Percentiles rank a stretch among this genome's conserved stretches.
phyloP scores from a whole-genome alignment of 2,329 filamentous ascomycete species.

The Trichoderma gracile region DNA sequence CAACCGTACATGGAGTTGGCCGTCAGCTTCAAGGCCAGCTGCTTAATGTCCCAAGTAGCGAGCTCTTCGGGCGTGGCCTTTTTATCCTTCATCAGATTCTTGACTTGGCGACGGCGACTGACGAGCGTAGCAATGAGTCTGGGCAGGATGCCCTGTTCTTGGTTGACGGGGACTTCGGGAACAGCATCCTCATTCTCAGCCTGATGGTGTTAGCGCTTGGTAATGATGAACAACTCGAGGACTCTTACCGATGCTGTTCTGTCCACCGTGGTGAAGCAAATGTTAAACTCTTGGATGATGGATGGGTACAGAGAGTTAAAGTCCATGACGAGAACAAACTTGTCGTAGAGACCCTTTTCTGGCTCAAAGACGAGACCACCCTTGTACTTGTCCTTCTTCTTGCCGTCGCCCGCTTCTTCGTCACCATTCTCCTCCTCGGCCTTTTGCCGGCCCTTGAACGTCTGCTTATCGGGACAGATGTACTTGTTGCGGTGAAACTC shows the following conservation, averaged over 20 bases:
- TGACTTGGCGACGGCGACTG: constrained; percentile 84
- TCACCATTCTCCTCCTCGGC: constrained; percentile 68
- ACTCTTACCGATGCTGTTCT: constrained; percentile 66
- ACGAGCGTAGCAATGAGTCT: constrained; percentile 91
- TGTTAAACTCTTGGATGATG: constrained; percentile 99
- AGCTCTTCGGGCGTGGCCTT: constrained; percentile 81
- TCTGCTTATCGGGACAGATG: constrained; percentile 94
- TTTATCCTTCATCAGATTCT: constrained; percentile 95
- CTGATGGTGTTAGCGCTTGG: constrained; percentile 28
- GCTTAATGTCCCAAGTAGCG: constrained; percentile 96
- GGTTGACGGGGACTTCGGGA: constrained; percentile 77
- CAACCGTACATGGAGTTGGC: constrained; percentile 99
- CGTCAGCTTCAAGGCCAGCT: constrained; percentile 92
- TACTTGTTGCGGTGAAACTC: constrained; percentile 97
- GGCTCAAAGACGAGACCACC: constrained; percentile 98
- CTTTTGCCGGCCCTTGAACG: constrained; percentile 72
- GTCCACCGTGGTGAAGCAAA: constrained; percentile 97
- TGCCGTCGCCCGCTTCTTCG: constrained; percentile 70
- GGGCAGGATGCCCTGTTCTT: constrained; percentile 83
- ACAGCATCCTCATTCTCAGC: constrained; percentile 80
- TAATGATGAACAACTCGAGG: constrained; percentile 34
- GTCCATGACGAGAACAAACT: constrained; percentile 98
- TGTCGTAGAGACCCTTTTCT: constrained; percentile 96
- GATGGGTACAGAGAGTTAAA: constrained; percentile 99
- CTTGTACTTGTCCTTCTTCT: constrained; percentile 99